Conservation (phyloP, 768 basidiomycete species). For the Pisolithus microcarpus region DNA sequence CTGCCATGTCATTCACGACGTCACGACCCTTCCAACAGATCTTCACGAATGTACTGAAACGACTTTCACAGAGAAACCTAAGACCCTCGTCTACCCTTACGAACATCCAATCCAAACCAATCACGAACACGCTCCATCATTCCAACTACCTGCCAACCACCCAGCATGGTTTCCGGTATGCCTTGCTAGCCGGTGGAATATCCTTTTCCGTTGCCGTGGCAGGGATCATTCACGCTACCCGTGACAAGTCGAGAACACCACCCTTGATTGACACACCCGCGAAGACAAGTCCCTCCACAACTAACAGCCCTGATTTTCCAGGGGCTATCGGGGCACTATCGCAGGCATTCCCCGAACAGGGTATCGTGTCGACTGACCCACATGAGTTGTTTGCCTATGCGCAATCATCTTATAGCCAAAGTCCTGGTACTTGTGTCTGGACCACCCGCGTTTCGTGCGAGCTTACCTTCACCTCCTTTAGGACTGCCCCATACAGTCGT, state of each 20-base stretch:
- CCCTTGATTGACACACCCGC: neutral
- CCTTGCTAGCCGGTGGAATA: constrained; percentile 4
- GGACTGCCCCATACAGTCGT: constrained; percentile 25
- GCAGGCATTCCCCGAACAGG: constrained; percentile 32
- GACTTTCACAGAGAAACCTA: neutral
- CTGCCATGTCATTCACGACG: constrained; percentile 7
- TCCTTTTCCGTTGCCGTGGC: constrained; percentile 5
- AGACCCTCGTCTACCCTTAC: neutral
- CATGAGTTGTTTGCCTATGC: constrained; percentile 48
- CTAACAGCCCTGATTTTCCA: constrained; percentile 23
- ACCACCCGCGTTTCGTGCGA: neutral
- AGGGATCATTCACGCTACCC: neutral
- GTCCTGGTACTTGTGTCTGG: constrained; percentile 37
- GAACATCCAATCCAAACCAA: neutral
- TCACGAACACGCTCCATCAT: neutral
- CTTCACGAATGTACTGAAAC: constrained; percentile 2
- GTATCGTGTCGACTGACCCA: constrained; percentile 43
- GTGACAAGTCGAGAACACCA: neutral
- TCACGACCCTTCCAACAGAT: constrained; percentile 1
- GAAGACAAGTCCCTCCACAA: neutral
- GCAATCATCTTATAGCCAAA: constrained; percentile 58
- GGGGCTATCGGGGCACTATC: constrained; percentile 45
- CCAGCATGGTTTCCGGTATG: neutral
- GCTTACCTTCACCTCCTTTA: neutral
- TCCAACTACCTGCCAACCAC: neutral